A percentile compares a stretch with the other conserved stretches of the same genome.
phyloP scores from a whole-genome alignment of 345 rosid species.

The Bretschneidera sinensis region DNA sequence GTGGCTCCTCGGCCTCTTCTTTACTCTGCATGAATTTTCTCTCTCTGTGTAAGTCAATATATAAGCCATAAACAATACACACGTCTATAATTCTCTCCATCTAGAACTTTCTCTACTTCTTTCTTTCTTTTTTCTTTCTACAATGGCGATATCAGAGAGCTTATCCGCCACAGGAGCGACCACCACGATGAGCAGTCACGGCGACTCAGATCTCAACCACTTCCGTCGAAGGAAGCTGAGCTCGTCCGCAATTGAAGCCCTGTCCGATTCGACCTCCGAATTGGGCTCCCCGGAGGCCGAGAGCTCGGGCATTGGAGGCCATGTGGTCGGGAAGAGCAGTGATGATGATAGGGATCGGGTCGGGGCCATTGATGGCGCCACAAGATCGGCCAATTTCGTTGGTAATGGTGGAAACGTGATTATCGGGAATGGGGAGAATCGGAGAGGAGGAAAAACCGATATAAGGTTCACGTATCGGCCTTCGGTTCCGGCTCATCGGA shows the following conservation, averaged over 20 bases:
- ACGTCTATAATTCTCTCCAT: background rate
- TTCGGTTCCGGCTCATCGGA: constrained; percentile 75
- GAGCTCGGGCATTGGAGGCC: constrained; percentile 7
- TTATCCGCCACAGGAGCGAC: constrained; percentile 3
- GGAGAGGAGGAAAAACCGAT: constrained; percentile 21
- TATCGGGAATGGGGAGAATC: constrained; percentile 22
- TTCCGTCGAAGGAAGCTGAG: constrained; percentile 37
- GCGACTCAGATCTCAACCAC: constrained; percentile 37
- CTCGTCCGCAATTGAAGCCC: constrained; percentile 17
- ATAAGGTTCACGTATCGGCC: constrained; percentile 56
- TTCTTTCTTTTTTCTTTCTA: background rate
- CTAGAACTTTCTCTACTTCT: background rate
- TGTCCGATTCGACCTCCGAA: constrained; percentile 16
- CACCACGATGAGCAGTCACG: constrained; percentile 14
- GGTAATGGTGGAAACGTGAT: constrained; percentile 12
- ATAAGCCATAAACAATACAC: background rate
- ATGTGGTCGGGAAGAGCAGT: constrained; percentile 11
- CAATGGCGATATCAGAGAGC: constrained; percentile 39
- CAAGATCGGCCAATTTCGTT: constrained; percentile 29
- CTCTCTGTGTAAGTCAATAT: background rate
- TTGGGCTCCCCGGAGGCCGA: constrained; percentile 8
- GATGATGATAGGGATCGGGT: constrained; percentile 25
- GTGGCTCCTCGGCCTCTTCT: background rate
- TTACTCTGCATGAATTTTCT: background rate
- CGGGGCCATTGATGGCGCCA: constrained; percentile 17